Base-by-base conservation (phyloP, 2,329 filamentous ascomycete species). In the Exophiala oligosperma region DNA sequence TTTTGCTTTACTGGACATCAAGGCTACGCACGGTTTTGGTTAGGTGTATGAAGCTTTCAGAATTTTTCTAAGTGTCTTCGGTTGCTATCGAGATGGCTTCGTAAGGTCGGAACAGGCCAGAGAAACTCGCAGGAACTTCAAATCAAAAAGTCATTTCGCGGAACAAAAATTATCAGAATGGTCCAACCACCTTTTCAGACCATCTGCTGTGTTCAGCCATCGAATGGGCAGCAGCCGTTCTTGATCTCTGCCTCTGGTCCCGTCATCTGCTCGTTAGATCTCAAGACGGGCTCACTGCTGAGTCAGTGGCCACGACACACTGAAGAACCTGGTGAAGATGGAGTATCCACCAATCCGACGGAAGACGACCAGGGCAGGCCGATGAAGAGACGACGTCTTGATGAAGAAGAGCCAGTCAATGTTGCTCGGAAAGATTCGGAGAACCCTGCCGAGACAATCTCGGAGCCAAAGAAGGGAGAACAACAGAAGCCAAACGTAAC, bases 161-260 rank as follows among this genome's bases (percentile, higher is more conserved):
- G 11, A 6, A 35, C 32, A 35, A 35, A 35, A 28, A 28, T 2
- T 11, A 9, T 35, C 32, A 51, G 35, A 73, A 64, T 67, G 58
- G 68, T 73, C 52, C 73, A 73, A 56, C 71, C 73, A 57, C 87
- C 88, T n/a, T 89, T 89, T 67, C 88, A 88, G 66, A 82, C 84
- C 66, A 73, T 91, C 48, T 76, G 76, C 54, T 71, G 70, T 56
- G 68, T 76, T 56, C 47, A 67, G 67, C 54, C 67, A 67, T 44
- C 63, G 63, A 38, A 44, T 59, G 64, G 60, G n/a, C 62, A 68
- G 40, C 60, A 60, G 38, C 64, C 80, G 64, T 73, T 89, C 21
- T 73, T 97, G 17, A 81, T 95, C 66, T 89, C 88, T 38, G 89
- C 90, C 26, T 86, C 86, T 60, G 91, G 90, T 12, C 83, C 87